Evolutionary conservation across 352 stramenopile species (phyloP).

Genomic region (Phytophthora sp.): DNA sequence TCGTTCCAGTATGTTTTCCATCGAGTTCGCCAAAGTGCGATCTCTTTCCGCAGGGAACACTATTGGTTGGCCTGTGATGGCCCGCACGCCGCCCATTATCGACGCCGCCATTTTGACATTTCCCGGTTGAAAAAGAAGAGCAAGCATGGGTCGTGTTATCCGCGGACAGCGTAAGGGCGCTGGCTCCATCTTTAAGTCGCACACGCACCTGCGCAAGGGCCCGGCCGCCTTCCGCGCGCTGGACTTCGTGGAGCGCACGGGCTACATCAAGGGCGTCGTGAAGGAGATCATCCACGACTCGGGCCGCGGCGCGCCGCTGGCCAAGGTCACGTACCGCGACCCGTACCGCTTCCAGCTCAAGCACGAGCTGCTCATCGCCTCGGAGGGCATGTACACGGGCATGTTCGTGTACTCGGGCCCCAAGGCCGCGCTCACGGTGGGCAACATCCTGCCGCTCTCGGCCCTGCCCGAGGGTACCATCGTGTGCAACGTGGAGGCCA

Average conservation of each 20-base stretch:
- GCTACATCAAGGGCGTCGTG: conserved; percentile 99
- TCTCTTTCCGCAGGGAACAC: background rate
- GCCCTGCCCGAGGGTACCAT: conserved; percentile 98
- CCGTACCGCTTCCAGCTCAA: conserved; percentile 91
- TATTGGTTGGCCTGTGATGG: conserved; percentile 20
- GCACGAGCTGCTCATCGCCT: conserved; percentile 97
- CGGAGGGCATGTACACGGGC: conserved; percentile 99
- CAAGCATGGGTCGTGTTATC: conserved; percentile 89
- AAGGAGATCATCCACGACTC: conserved; percentile 99
- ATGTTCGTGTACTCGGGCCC: conserved; percentile 99
- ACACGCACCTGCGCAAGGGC: conserved; percentile 83
- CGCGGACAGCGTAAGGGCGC: conserved; percentile 90
- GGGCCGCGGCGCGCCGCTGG: conserved; percentile 96
- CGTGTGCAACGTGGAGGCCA: conserved; percentile 98
- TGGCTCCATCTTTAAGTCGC: conserved; percentile 85
- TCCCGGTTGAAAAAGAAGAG: conserved; percentile 52
- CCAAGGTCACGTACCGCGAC: conserved; percentile 94
- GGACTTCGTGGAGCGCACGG: conserved; percentile 94
- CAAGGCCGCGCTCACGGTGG: conserved; percentile 95
- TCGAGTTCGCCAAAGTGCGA: no score
- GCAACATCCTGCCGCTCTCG: conserved; percentile 97
- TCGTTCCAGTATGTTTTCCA: conserved; percentile 14
- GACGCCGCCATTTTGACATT: conserved; percentile 77
- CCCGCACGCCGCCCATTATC: background rate
- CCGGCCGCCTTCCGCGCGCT: conserved; percentile 73